Base-by-base conservation (phyloP, 129 eudicot genomes). In the Saposhnikovia divaricata region DNA sequence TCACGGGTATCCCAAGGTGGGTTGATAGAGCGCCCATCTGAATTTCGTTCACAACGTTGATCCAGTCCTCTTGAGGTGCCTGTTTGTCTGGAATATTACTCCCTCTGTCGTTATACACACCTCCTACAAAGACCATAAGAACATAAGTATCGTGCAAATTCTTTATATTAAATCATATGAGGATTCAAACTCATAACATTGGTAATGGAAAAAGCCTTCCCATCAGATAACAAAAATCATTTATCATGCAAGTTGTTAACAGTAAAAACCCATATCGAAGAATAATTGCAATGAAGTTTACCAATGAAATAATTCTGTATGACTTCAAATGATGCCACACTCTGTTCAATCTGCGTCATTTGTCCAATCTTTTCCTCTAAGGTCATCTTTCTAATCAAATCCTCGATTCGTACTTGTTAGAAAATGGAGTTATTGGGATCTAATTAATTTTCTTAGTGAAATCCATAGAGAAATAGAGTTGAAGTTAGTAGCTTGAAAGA, bases 331-430 rank as follows among this genome's bases (percentile, higher is more conserved):
- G 72, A 66, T 27, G 72, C 72, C 72, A 66, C 72, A 11, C 21
- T 66, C 34, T 31, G 38, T 27, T 66, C 72, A 66, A 66, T 31
- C 2, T 12, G 3, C 19, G 40, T 31, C 93, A 89, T 91, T 55
- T 91, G 96, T 9, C 93, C 96, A 5, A 91, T 80, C 70, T 91
- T 91, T 77, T 91, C 96, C 72, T 79, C 86, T 5, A 91, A 82
- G 5, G 86, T 87, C 96, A 91, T 91, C 79, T 84, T 82, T 16
- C 77, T 50, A 81, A 91, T 39, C 7, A 91, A 79, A 79, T 91
- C 93, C 25, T 77, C 81, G 16, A 91, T 77, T 50, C 96, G 82
- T 19, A 63, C 59, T 43, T 51, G 57, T n/a, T n/a, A n/a, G n/a
- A n/a, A n/a, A n/a, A n/a, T n/a, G n/a, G n/a, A n/a, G n/a, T n/a